A percentile compares a stretch with the other conserved stretches of the same genome.
Conservation (phyloP, 805 yeast species). For the Candida alai region DNA sequence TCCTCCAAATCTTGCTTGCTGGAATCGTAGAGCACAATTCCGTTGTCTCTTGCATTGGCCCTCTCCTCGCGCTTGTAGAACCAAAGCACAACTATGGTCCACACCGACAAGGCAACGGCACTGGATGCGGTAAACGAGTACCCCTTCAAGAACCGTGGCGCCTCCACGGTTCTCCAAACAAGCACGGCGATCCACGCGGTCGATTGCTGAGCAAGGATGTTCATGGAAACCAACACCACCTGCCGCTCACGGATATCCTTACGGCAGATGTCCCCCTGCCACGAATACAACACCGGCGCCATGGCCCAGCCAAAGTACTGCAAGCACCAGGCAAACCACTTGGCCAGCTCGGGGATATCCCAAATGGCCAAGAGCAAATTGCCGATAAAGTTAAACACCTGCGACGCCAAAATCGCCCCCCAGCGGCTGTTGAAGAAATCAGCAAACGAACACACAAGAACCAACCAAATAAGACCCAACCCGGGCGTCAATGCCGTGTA, state of each 20-base stretch:
- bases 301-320: conserved; percentile 62
- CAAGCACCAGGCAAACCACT: conserved; percentile 61
- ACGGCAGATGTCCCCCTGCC: conserved; percentile 55
- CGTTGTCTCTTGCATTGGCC: conserved; percentile 30
- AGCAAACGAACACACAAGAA: conserved; percentile 33
- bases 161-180: conserved; percentile 55
- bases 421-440: conserved; percentile 47
- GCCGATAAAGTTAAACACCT: conserved; percentile 51
- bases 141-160: conserved; percentile 55
- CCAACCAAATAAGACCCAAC: conserved; percentile 37
- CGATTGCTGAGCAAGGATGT: conserved; percentile 51
- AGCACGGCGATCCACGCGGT: conserved; percentile 51
- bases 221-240: conserved; percentile 53
- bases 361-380: conserved; percentile 55
- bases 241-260: conserved; percentile 54
- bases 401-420: conserved; percentile 51
- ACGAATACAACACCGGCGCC: conserved; percentile 58
- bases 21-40: conserved; percentile 30
- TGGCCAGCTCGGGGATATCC: conserved; percentile 54
- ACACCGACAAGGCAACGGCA: conserved; percentile 42
- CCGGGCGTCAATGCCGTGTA: conserved; percentile 46
- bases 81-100: conserved; percentile 50
- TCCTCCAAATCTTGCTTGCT: conserved; percentile 5
- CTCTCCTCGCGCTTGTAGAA: conserved; percentile 38
- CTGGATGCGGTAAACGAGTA: conserved; percentile 48